Evolutionary conservation across 257 asterid genomes (phyloP).

Genomic region (Solanum pimpinellifolium): DNA sequence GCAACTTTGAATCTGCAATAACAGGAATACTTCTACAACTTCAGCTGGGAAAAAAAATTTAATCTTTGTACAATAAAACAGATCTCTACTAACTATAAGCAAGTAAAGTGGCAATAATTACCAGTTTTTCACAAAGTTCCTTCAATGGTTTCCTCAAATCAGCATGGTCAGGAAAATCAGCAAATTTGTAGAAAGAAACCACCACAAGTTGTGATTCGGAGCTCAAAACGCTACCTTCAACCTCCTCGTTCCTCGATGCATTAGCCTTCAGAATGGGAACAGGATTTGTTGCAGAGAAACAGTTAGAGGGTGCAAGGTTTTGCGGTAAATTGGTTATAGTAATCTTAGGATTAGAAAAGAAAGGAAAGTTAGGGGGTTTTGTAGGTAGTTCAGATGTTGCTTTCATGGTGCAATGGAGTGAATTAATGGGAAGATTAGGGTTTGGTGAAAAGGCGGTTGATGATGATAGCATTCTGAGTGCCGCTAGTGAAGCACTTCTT

Average conservation of each 20-base stretch:
- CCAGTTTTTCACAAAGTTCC: constrained; percentile 66
- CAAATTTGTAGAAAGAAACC: constrained; percentile 76
- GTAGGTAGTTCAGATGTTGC: constrained; percentile 22
- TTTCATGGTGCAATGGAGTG: constrained; percentile 14
- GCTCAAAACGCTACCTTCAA: background rate
- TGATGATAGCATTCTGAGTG: constrained; percentile 22
- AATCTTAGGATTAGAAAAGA: constrained; percentile 22
- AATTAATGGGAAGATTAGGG: constrained; percentile 12
- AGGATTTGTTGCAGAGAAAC: constrained; percentile 19
- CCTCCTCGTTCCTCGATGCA: background rate
- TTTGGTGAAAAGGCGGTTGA: constrained; percentile 5
- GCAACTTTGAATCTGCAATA: background rate
- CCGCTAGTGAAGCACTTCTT: constrained; percentile 25
- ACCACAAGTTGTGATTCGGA: constrained; percentile 45
- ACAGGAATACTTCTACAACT: background rate
- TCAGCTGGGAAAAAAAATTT: background rate
- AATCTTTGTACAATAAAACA: background rate
- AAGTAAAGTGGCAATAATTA: constrained; percentile 6
- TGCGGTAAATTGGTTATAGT: constrained; percentile 20
- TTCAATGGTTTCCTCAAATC: constrained; percentile 66
- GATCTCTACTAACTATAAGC: background rate
- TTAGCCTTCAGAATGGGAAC: background rate
- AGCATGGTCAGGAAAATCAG: constrained; percentile 63
- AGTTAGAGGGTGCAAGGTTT: constrained; percentile 4
- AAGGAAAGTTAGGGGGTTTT: constrained; percentile 8